phyloP scores from a whole-genome alignment of 768 basidiomycete genomes.

The Amanita pallidorosea region DNA sequence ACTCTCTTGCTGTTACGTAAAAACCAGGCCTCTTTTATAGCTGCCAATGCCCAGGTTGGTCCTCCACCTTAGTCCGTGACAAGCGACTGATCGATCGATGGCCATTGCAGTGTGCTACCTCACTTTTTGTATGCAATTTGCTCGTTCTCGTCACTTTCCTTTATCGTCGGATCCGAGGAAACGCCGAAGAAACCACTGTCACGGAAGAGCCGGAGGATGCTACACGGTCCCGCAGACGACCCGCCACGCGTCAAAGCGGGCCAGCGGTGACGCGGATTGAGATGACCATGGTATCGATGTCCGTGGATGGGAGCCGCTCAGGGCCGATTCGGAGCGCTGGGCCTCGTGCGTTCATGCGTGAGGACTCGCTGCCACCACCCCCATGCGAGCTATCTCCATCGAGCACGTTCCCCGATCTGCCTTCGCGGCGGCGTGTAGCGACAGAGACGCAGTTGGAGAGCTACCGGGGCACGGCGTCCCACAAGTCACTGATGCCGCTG shows the following conservation, averaged over 20 bases:
- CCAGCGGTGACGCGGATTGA: background rate
- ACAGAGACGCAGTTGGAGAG: no score
- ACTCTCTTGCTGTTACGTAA: conserved; percentile 8
- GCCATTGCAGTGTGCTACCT: background rate
- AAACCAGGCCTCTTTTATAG: background rate
- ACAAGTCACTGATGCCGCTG: background rate
- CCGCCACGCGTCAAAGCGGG: background rate
- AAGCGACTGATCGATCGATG: background rate
- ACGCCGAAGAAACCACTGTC: background rate
- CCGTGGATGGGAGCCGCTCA: no score
- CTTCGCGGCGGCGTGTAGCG: background rate
- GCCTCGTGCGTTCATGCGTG: background rate
- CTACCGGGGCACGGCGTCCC: background rate
- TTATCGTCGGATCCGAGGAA: conserved; percentile 9
- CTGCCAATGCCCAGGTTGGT: conserved; percentile 11
- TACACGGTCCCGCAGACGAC: background rate
- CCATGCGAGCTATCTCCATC: background rate
- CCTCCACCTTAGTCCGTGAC: no score
- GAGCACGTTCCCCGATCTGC: conserved; percentile 1
- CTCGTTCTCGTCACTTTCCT: conserved; percentile 17
- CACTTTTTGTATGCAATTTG: conserved; percentile 12
- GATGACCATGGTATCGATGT: background rate
- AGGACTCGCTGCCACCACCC: background rate
- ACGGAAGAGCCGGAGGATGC: background rate
- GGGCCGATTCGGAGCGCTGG: background rate